Conservation (phyloP, 305 asterid species). For the Fraxinus latifolia region DNA sequence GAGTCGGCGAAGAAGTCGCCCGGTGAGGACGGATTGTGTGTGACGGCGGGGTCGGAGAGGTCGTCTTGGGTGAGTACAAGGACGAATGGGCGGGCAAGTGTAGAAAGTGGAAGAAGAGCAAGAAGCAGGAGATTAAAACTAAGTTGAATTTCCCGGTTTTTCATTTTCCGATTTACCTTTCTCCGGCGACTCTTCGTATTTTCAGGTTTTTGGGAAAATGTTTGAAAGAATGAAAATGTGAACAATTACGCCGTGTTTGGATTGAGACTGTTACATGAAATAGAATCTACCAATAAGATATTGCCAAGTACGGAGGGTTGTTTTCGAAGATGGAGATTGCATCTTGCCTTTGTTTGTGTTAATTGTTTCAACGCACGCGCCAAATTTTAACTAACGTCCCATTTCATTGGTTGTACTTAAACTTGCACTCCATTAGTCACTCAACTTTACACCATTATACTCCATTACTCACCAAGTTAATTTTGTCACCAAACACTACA, state of each 20-base stretch:
- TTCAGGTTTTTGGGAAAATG: neutral
- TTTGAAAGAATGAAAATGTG: neutral
- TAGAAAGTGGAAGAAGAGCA: conserved; percentile 36
- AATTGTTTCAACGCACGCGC: too few relatives aligned
- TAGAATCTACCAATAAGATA: neutral
- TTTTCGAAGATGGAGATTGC: too few relatives aligned
- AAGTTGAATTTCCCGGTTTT: conserved; percentile 34
- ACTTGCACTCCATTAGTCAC: too few relatives aligned
- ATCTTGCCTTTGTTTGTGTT: too few relatives aligned
- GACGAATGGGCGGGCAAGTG: conserved; percentile 64
- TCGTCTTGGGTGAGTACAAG: conserved; percentile 81
- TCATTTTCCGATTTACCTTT: conserved; percentile 21
- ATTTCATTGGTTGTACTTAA: too few relatives aligned
- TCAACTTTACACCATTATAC: too few relatives aligned
- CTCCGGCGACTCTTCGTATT: neutral
- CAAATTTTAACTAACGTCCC: too few relatives aligned
- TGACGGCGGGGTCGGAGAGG: conserved; percentile 53
- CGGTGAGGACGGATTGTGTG: conserved; percentile 26
- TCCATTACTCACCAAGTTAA: too few relatives aligned
- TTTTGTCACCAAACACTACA: too few relatives aligned
- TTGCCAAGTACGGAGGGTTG: neutral
- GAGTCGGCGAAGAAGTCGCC: conserved; percentile 25
- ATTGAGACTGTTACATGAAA: neutral
- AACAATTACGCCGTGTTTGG: neutral
- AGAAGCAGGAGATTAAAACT: conserved; percentile 46